These are phyloP conservation scores for Wakefieldia striispora DNA, from an alignment of 768 basidiomycete genomes.

Conservation along the genomic window DNA sequence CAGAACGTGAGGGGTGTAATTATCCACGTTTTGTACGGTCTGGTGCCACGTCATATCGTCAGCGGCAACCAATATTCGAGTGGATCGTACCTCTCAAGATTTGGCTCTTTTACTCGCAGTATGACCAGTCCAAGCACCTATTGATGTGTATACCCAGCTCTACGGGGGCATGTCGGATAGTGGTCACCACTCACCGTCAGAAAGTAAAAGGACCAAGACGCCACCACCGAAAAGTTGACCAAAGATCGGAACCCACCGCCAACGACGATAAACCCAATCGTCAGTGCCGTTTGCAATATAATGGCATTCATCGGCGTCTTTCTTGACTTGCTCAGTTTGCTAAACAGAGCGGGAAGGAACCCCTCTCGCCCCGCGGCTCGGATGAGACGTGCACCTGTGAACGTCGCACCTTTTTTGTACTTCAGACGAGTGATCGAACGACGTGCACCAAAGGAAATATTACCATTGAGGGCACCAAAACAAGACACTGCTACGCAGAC, in stretches of 20 bases:
- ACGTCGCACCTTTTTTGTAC: conserved; percentile 56
- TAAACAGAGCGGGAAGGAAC: conserved; percentile 83
- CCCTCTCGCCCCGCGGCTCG: conserved; percentile 87
- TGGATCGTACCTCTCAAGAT: conserved; percentile 63
- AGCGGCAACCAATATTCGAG: neutral
- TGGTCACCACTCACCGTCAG: conserved; percentile 56
- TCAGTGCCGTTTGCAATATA: conserved; percentile 70
- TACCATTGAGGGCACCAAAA: conserved; percentile 91
- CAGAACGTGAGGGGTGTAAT: conserved; percentile 89
- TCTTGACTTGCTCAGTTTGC: conserved; percentile 67
- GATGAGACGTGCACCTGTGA: conserved; percentile 80
- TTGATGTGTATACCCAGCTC: conserved; percentile 1
- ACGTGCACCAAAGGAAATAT: conserved; percentile 7
- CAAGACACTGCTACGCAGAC: conserved; percentile 92
- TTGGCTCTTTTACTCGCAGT: conserved; percentile 86
- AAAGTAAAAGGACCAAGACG: conserved; percentile 86
- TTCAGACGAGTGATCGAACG: conserved; percentile 4
- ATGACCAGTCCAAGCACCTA: conserved; percentile 88
- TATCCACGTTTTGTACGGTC: conserved; percentile 93
- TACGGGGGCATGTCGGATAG: neutral
- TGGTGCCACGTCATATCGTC: conserved; percentile 25
- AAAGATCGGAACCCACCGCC: conserved; percentile 89
- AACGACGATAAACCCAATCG: conserved; percentile 74
- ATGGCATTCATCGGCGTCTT: conserved; percentile 90
- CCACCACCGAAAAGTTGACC: conserved; percentile 87